Base-by-base conservation (phyloP, 2,329 filamentous ascomycete genomes). In the Epichloe baconii region DNA sequence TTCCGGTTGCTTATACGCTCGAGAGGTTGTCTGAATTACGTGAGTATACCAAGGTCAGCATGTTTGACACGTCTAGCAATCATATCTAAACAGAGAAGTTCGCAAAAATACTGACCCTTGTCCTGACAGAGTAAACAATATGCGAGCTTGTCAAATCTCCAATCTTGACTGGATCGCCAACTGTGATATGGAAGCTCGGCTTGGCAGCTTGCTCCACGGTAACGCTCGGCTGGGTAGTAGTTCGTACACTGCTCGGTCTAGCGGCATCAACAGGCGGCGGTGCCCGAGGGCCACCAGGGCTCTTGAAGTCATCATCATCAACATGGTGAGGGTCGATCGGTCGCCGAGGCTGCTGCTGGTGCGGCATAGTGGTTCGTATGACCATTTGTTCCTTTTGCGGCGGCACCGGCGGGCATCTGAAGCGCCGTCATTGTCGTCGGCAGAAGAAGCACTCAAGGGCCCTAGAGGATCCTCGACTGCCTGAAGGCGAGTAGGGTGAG, bases 121-220 rank as follows among this genome's bases (percentile, higher is more conserved):
- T 98, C 62, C 86, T 80, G 57, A 98, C 93, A 61, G 88, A 88
- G 70, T 98, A 98, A 46, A 97, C 93, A 57, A 95, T 98, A 68
- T 98, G 93, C 56, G 90, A 95, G 67, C 87, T 95, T 8, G 93
- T 96, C 66, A 97, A 69, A 68, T 97, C 93, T 53, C 93, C 93
- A 58, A 98, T 91, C 72, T 97, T 98, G 70, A 96, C 90, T 51
- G 93, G 93, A 69, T 98, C 93, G 52, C 93, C 93, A 21, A 98
- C 93, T 3, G 78, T 82, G 61, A 98, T 97, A 47, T 87, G 74
- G 68, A 97, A 98, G 42, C 75, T 85, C 5, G 93, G 93, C 69
- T 95, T 95, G 34, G 91, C 84, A 45, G 93, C 93, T 71, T 95
- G 87, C 68, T 97, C 91, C 51, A 97, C 74, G 66, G 86, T 94